Evolutionary conservation across 2,329 filamentous ascomycete genomes (phyloP).

Genomic region (Ampelomyces quisqualis): DNA sequence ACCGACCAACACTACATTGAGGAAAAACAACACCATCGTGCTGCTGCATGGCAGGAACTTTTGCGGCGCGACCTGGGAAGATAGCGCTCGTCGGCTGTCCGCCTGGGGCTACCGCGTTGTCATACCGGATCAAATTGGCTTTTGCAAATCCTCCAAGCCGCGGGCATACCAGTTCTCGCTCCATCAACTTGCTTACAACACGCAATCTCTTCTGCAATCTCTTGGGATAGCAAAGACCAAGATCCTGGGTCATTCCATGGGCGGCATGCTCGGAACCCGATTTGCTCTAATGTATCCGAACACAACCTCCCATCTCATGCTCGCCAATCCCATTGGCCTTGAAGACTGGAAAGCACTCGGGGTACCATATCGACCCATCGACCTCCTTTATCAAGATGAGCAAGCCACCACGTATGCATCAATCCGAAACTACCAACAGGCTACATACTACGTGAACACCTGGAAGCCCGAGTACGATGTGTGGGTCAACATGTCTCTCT

Average conservation of each 20-base stretch:
- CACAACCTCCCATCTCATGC: slow-evolving; percentile 47
- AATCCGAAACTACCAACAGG: slow-evolving; percentile 31
- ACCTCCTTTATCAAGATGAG: slow-evolving; percentile 20
- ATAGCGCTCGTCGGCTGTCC: slow-evolving; percentile 49
- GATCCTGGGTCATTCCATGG: slow-evolving; percentile 58
- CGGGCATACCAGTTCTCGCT: slow-evolving; percentile 55
- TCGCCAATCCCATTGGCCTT: slow-evolving; percentile 56
- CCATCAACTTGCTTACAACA: slow-evolving; percentile 55
- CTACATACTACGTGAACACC: slow-evolving; percentile 35
- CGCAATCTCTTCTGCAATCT: slow-evolving; percentile 49
- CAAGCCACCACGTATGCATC: slow-evolving; percentile 25
- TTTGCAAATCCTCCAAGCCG: slow-evolving; percentile 60
- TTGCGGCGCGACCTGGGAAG: slow-evolving; percentile 56
- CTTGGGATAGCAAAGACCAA: slow-evolving; percentile 49
- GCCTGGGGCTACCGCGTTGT: slow-evolving; percentile 54
- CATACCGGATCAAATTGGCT: slow-evolving; percentile 57
- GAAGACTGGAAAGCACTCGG: slow-evolving; percentile 53
- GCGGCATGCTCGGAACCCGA: slow-evolving; percentile 56
- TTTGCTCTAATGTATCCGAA: slow-evolving; percentile 55
- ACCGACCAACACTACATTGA: slow-evolving; percentile 35
- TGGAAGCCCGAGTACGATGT: slow-evolving; percentile 55
- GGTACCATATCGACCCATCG: slow-evolving; percentile 26
- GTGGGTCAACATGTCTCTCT: slow-evolving; percentile 58
- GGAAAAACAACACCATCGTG: slow-evolving; percentile 47
- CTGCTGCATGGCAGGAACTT: slow-evolving; percentile 61